Evolutionary conservation across 1,284 basidiomycete genomes (phyloP), one percentile per base, ranked within the genome.

Genomic region (Wallemia ichthyophaga): DNA sequence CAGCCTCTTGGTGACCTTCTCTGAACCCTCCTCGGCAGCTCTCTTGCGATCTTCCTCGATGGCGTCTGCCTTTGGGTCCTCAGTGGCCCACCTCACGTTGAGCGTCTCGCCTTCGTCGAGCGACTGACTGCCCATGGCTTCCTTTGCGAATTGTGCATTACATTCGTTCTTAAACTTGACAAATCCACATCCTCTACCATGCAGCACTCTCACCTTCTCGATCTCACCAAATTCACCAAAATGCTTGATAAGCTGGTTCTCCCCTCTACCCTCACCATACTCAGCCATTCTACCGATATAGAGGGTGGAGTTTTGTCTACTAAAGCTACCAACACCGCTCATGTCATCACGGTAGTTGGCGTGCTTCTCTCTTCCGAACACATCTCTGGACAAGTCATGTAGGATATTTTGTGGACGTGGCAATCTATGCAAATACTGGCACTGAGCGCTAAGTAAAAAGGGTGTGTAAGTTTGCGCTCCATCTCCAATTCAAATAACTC

Each of bases 191-290:
- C 85, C 86, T 60, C 92, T 83, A 68, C 88, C 87, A 67, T 89
- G 85, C 28, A 99, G 74, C 27, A 96, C 82, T 59, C 86, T 84
- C 67, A 92, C 88, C 66, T 81, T 78, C 67, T 91, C 86, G 63
- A 99, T 85, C 64, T 84, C 81, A n/a, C 92, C 92, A 82, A 85
- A 99, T 68, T 96, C 92, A 65, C 82, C 84, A 68, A 98, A 98
- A 74, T 98, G 94, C 61, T 85, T 74, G 63, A 76, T 74, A 21
- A 95, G 79, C 28, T 88, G 81, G 67, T 89, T 85, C 70, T 92
- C 85, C 86, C 89, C 69, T 94, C 87, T 9, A 76, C 73, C 15
- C 85, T 86, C 59, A 0, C 85, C 85, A 1, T 82, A 86, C 73
- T 94, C 89, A 68, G 83, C 84, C 64, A 99, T 88, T 62, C 88